Base-by-base conservation (phyloP, 1,139 yeast species). In the Geotrichum aggregatum region DNA sequence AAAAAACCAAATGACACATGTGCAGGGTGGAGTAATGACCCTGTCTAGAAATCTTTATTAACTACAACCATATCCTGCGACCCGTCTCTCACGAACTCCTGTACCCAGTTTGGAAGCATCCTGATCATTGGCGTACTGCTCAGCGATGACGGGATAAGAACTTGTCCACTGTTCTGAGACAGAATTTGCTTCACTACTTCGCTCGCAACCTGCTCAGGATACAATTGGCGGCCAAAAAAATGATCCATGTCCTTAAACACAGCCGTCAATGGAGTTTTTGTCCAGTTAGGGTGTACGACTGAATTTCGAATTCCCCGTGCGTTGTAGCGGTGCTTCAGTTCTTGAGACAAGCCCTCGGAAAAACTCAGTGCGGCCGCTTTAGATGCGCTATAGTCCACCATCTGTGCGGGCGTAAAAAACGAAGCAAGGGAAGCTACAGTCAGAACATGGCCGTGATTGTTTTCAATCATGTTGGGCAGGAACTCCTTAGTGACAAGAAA, bases 381-480 rank as follows among this genome's bases (percentile, higher is more conserved):
- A 8, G 88, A 78, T 0, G 91, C 88, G 0, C 91, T 89, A 63
- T 85, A 85, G 0, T 84, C 84, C 39, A 69, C 50, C 55, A 84
- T 69, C 39, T 82, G 69, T 2, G 92, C 87, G 0, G 94, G 92
- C 0, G 89, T 77, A 76, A 84, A 75, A 57, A 82, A 80, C 0
- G 92, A 92, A 52, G 85, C 70, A 0, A 83, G 83, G 0, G 91
- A 84, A 0, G 87, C 86, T 39, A 85, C 72, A 3, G 87, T 84
- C 21, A 85, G 76, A n/a, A 86, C 74, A 64, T 82, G 84, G 0
- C 92, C 92, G 50, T 86, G 69, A 52, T 72, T 72, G 28, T 64
- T 56, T 16, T 60, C 63, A 10, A 83, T 58, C 87, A 85, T 83
- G 47, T 71, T 76, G 0, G 91, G 88, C n/a, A 84, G 65, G 60